These are phyloP conservation scores for Rosa rugosa DNA, from an alignment of 306 rosid genomes.

Conservation along the genomic window DNA sequence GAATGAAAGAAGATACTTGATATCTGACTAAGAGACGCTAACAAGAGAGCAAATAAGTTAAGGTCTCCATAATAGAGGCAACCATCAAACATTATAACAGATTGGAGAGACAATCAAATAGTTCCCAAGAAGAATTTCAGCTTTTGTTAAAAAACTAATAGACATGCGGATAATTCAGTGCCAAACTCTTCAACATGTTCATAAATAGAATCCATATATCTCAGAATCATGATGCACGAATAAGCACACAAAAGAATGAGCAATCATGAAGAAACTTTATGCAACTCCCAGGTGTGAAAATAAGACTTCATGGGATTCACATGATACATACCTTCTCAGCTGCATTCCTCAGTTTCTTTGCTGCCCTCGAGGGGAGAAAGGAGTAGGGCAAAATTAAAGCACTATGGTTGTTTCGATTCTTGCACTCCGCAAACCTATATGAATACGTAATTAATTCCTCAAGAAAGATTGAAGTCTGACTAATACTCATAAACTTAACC, in stretches of 20 bases:
- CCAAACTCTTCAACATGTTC: neutral
- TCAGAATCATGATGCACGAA: neutral
- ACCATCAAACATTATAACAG: neutral
- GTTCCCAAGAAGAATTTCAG: neutral
- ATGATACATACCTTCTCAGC: slow-evolving; percentile 67
- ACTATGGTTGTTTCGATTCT: slow-evolving; percentile 84
- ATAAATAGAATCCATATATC: neutral
- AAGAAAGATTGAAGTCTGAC: slow-evolving; percentile 2
- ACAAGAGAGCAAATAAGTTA: neutral
- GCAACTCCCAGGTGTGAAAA: neutral
- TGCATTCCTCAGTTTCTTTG: slow-evolving; percentile 61
- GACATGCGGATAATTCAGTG: neutral
- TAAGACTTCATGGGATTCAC: slow-evolving; percentile 18
- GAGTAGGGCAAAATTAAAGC: slow-evolving; percentile 68
- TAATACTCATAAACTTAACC: neutral
- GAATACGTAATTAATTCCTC: slow-evolving; percentile 23
- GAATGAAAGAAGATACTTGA: slow-evolving; percentile 9
- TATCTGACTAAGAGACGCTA: too few species aligned
- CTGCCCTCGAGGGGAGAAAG: slow-evolving; percentile 81
- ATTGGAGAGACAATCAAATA: neutral
- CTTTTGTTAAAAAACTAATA: neutral
- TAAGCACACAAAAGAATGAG: neutral
- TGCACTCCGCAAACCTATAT: slow-evolving; percentile 97
- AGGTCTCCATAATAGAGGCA: neutral
- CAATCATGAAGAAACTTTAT: neutral